These are phyloP conservation scores for Przewalskia tangutica DNA, from an alignment of 257 asterid genomes.

Conservation along the genomic window DNA sequence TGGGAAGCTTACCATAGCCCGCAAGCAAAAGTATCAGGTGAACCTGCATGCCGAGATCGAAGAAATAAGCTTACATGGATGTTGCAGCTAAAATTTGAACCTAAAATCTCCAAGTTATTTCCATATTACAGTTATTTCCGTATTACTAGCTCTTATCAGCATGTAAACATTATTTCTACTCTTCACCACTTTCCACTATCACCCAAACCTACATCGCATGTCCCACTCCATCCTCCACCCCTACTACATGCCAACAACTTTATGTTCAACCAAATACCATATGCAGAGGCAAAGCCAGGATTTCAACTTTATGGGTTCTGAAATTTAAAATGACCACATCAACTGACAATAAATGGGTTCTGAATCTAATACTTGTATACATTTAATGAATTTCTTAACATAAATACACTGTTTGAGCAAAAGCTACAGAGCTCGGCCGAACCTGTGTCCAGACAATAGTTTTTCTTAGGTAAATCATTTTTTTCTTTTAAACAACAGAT, in stretches of 20 bases:
- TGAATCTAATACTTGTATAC: too few species aligned
- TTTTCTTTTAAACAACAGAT: too few species aligned
- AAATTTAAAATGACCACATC: too few species aligned
- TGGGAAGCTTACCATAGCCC: neutral
- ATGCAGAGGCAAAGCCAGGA: too few species aligned
- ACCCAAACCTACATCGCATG: neutral
- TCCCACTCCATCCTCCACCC: neutral
- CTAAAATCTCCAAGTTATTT: neutral
- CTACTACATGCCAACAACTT: neutral
- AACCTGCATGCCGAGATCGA: neutral
- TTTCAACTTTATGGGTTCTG: too few species aligned
- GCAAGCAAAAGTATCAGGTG: neutral
- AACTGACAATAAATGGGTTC: too few species aligned
- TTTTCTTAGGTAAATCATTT: too few species aligned
- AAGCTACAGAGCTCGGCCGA: too few species aligned
- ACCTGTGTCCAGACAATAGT: too few species aligned
- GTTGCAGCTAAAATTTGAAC: neutral
- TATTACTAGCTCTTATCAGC: neutral
- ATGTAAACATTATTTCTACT: neutral
- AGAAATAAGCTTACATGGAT: neutral
- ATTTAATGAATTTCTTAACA: too few species aligned
- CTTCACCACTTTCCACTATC: neutral
- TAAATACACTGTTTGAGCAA: too few species aligned
- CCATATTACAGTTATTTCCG: neutral
- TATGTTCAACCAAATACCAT: neutral